These are phyloP conservation scores for Silene conica DNA, from an alignment of 148 eudicot genomes.

Conservation along the genomic window DNA sequence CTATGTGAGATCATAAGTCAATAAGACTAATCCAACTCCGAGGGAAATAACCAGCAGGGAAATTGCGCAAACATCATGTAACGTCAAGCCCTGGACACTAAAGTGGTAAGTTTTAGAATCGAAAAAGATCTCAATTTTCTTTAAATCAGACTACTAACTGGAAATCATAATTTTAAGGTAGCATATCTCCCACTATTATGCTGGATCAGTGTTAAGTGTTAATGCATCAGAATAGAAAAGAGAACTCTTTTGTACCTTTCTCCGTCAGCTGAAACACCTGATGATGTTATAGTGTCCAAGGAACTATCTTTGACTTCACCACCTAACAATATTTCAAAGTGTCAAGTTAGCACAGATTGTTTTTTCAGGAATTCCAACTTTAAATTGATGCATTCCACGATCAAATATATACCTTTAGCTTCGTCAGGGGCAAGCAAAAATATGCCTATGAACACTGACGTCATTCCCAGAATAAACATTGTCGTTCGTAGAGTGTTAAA, in stretches of 20 bases:
- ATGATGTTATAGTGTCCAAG: conserved; percentile 45
- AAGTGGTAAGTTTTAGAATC: background rate
- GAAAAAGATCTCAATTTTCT: background rate
- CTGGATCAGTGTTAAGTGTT: too few relatives aligned
- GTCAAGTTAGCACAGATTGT: conserved; percentile 2
- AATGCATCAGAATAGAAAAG: background rate
- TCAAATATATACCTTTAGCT: conserved; percentile 52
- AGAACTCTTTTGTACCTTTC: conserved; percentile 45
- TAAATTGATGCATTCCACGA: background rate
- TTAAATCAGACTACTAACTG: background rate
- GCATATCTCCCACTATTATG: too few relatives aligned
- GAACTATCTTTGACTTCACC: conserved; percentile 65
- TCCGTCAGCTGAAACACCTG: conserved; percentile 47
- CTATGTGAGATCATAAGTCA: too few relatives aligned
- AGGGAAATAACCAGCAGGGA: background rate
- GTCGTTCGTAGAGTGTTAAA: conserved; percentile 74
- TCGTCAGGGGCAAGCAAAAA: conserved; percentile 95
- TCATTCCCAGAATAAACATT: conserved; percentile 90
- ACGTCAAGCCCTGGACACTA: background rate
- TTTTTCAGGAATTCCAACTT: background rate
- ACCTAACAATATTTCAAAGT: conserved; percentile 43
- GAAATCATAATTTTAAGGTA: background rate
- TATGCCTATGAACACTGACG: conserved; percentile 89
- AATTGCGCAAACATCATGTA: background rate
- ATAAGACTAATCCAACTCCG: background rate